Percentiles rank a stretch among this genome's conserved stretches.
Evolutionary conservation across 768 basidiomycete genomes (phyloP).

Genomic region (Coprinopsis marcescibilis): DNA sequence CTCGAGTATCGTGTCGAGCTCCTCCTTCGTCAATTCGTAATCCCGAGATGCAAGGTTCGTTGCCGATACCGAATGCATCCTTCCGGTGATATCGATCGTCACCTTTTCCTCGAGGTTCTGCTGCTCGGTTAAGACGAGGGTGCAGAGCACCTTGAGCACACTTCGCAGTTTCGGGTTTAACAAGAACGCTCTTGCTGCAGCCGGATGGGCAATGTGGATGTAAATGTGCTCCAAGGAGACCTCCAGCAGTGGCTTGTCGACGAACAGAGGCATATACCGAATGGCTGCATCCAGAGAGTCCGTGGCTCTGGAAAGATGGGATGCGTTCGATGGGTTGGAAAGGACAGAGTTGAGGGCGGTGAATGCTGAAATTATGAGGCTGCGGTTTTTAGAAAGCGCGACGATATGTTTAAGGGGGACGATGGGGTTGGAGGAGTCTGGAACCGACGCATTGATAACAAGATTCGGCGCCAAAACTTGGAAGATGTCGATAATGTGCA

Average conservation of each 20-base stretch:
- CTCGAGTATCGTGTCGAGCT: conserved; percentile 51
- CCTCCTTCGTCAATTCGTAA: conserved; percentile 68
- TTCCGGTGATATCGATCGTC: conserved; percentile 55
- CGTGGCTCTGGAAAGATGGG: conserved; percentile 48
- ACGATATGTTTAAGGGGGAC: conserved; percentile 50
- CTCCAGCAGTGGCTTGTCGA: conserved; percentile 65
- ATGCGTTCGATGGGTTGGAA: conserved; percentile 52
- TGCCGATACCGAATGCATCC: conserved; percentile 54
- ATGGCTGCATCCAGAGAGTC: conserved; percentile 59
- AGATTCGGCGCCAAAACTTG: conserved; percentile 52
- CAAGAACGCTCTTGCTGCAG: conserved; percentile 75
- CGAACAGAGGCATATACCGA: conserved; percentile 66
- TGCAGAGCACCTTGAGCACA: conserved; percentile 62
- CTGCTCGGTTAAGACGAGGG: conserved; percentile 65
- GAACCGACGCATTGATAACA: conserved; percentile 26
- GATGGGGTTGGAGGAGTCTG: conserved; percentile 43
- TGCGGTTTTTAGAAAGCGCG: conserved; percentile 60
- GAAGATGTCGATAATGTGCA: conserved; percentile 67
- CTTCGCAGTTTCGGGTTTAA: conserved; percentile 65
- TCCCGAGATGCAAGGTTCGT: conserved; percentile 36
- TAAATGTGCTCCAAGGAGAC: conserved; percentile 72
- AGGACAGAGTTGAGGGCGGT: conserved; percentile 56
- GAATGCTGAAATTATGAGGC: conserved; percentile 65
- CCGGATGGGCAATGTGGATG: conserved; percentile 64
- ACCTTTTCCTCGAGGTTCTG: conserved; percentile 52